Conservation (phyloP, 345 rosid species). For the Moringa oleifera region DNA sequence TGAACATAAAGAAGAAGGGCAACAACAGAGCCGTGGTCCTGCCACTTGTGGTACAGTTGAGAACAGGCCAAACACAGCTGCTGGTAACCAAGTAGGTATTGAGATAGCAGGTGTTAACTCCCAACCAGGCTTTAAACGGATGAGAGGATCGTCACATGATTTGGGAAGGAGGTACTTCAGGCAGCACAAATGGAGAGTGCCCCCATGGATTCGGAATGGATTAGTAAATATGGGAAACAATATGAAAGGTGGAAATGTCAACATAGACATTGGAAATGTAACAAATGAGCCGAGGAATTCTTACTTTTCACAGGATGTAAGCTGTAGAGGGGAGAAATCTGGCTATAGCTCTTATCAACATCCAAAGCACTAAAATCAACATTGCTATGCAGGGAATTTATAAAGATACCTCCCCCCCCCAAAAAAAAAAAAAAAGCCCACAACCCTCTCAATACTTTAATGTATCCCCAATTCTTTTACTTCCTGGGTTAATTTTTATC, state of each 20-base stretch:
- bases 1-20: conserved; percentile 14
- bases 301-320: conserved; percentile 30
- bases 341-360: conserved; percentile 36
- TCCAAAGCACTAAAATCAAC: conserved; percentile 33
- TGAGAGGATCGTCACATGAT: conserved; percentile 46
- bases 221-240: conserved; percentile 30
- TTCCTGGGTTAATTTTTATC: background rate
- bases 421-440: no score
- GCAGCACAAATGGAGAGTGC: conserved; percentile 68
- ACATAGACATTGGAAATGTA: conserved; percentile 23
- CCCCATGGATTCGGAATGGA: conserved; percentile 60
- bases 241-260: conserved; percentile 24
- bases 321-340: conserved; percentile 39
- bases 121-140: conserved; percentile 39
- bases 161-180: conserved; percentile 70
- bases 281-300: conserved; percentile 32
- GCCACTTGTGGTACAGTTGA: conserved; percentile 25
- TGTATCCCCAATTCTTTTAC: conserved; percentile 60
- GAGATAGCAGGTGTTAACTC: conserved; percentile 25
- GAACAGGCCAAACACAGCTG: conserved; percentile 27
- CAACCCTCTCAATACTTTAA: conserved; percentile 12
- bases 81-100: conserved; percentile 24
- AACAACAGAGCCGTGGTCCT: conserved; percentile 12
- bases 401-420: conserved; percentile 25
- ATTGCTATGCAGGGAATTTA: conserved; percentile 37